Base-by-base conservation (phyloP, 2,329 filamentous ascomycete species). In the Parascedosporium putredinis region DNA sequence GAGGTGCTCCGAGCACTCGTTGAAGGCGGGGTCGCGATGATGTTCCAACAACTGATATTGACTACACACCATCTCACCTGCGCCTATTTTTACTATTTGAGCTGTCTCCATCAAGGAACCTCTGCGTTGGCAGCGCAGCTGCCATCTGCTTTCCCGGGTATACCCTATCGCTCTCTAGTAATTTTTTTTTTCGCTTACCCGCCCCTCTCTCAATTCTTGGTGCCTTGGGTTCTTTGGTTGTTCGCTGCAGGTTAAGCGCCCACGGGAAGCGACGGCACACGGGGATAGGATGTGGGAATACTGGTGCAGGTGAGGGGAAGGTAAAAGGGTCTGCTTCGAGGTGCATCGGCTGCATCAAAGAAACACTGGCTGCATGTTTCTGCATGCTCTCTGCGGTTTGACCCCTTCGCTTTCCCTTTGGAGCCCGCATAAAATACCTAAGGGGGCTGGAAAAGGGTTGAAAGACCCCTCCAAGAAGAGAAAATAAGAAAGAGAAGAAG, bases 241-340 rank as follows among this genome's bases (percentile, higher is more conserved):
- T 42, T 42, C 38, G 38, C 38, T 42, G 38, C 38, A 42, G 16
- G 38, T 42, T 42, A 42, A 42, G 38, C 38, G 38, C 38, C 38
- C 38, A 42, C 8, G 38, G 27, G 7, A 31, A 23, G 38, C 20
- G 18, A 22, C 38, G 38, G 23, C 20, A 42, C 9, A 20, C 38
- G 20, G 38, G 38, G 18, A 20, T 36, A 16, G 33, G 27, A 36
- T 36, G 33, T 2, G 38, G 38, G 38, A 16, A 42, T 20, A 24
- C 38, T 42, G n/a, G n/a, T n/a, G n/a, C n/a, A n/a, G n/a, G n/a
- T n/a, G n/a, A n/a, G n/a, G n/a, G n/a, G n/a, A n/a, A n/a, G n/a
- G n/a, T n/a, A n/a, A n/a, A n/a, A n/a, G n/a, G n/a, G n/a, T n/a
- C n/a, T n/a, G n/a, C n/a, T n/a, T n/a, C n/a, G n/a, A n/a, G n/a